phyloP scores from a whole-genome alignment of 495 filamentous ascomycete genomes.

The Penicillium riverlandense region DNA sequence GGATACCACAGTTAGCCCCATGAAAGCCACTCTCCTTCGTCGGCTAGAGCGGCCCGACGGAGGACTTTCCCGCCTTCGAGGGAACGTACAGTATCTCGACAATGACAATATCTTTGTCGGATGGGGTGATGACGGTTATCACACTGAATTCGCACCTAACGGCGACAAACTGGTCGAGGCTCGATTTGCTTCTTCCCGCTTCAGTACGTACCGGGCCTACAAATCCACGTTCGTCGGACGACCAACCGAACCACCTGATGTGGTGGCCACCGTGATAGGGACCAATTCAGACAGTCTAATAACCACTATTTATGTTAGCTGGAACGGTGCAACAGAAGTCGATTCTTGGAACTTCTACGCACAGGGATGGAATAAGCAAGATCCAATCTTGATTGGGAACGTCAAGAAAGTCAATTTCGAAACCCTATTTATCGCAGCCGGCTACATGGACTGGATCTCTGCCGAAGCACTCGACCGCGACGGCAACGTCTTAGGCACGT shows the following conservation, averaged over 20 bases:
- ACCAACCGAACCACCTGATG: slow-evolving; percentile 24
- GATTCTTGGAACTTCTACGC: slow-evolving; percentile 35
- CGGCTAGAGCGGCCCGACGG: slow-evolving; percentile 40
- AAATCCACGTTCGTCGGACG: slow-evolving; percentile 32
- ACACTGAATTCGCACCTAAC: slow-evolving; percentile 48
- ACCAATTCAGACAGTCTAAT: slow-evolving; percentile 21
- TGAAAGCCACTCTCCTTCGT: slow-evolving; percentile 32
- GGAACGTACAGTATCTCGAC: slow-evolving; percentile 48
- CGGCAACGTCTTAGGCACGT: slow-evolving; percentile 25
- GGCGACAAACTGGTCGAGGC: slow-evolving; percentile 46
- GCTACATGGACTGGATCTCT: slow-evolving; percentile 32
- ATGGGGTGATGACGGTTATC: slow-evolving; percentile 50
- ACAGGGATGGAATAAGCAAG: slow-evolving; percentile 13
- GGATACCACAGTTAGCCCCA: slow-evolving; percentile 26
- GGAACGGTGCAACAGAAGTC: slow-evolving; percentile 44
- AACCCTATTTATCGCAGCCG: slow-evolving; percentile 35
- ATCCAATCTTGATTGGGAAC: slow-evolving; percentile 24
- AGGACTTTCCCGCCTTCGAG: slow-evolving; percentile 49
- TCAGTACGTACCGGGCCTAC: slow-evolving; percentile 36
- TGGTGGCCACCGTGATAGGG: slow-evolving; percentile 31
- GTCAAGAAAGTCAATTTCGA: slow-evolving; percentile 34
- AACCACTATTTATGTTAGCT: slow-evolving; percentile 39
- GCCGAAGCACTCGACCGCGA: slow-evolving; percentile 28
- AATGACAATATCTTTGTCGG: slow-evolving; percentile 51
- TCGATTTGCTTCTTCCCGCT: slow-evolving; percentile 26